These are phyloP conservation scores for Sporothrix humicola DNA, from an alignment of 2,329 filamentous ascomycete species.

Conservation along the genomic window DNA sequence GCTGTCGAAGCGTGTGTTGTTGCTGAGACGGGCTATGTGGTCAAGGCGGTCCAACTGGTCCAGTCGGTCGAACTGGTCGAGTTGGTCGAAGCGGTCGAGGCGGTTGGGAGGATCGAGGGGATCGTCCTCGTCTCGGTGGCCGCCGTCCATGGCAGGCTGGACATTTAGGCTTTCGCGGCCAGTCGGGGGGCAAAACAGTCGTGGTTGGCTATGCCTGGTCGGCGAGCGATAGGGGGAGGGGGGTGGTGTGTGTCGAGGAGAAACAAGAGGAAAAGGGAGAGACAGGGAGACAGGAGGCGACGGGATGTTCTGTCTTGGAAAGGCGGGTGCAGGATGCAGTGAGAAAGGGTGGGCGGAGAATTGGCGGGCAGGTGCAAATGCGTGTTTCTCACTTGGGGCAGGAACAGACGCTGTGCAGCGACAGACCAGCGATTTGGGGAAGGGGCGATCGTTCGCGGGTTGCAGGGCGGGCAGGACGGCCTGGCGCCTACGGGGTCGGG, in stretches of 20 bases:
- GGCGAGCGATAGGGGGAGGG: slow-evolving; percentile 19
- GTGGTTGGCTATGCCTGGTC: slow-evolving; percentile 31
- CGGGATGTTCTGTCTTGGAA: slow-evolving; percentile 25
- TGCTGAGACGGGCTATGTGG: slow-evolving; percentile 36
- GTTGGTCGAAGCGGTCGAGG: slow-evolving; percentile 40
- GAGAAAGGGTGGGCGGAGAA: slow-evolving; percentile 17
- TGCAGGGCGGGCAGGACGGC: slow-evolving; percentile 24
- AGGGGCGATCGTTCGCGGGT: slow-evolving; percentile 31
- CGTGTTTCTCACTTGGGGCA: slow-evolving; percentile 9
- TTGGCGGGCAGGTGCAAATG: slow-evolving; percentile 9
- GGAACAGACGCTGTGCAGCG: slow-evolving; percentile 2
- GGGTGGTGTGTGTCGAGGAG: slow-evolving; percentile 28
- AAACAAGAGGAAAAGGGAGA: slow-evolving; percentile 21
- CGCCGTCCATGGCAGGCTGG: slow-evolving; percentile 55
- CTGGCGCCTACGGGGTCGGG: slow-evolving; percentile 25
- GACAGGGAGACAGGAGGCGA: slow-evolving; percentile 21
- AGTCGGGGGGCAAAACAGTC: slow-evolving; percentile 16
- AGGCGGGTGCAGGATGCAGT: slow-evolving; percentile 28
- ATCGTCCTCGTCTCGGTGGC: slow-evolving; percentile 53
- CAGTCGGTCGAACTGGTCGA: slow-evolving; percentile 40
- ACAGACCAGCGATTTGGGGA: slow-evolving; percentile 26
- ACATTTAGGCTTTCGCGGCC: slow-evolving; percentile 46
- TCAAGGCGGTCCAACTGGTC: slow-evolving; percentile 41
- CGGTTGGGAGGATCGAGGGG: slow-evolving; percentile 39
- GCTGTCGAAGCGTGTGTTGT: slow-evolving; percentile 16